A percentile compares a stretch with the other conserved stretches of the same genome.
phyloP scores from a whole-genome alignment of 805 yeast species.

The Saccharomycopsis capsularis region DNA sequence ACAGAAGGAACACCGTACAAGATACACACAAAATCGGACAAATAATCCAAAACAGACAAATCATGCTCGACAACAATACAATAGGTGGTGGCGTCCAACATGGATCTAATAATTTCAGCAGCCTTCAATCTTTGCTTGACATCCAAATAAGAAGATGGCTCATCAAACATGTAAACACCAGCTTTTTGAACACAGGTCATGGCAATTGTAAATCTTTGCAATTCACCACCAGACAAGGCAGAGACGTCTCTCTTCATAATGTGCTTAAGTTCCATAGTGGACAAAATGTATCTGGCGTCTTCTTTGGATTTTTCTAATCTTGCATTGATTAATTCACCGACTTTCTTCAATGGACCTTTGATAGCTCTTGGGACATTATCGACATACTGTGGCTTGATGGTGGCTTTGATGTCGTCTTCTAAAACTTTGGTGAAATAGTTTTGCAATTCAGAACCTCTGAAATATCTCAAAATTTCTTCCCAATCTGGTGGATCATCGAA shows the following conservation, averaged over 20 bases:
- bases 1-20: slow-evolving; percentile 97
- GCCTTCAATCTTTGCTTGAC: slow-evolving; percentile 98
- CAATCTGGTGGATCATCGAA: slow-evolving; percentile 97
- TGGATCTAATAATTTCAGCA: slow-evolving; percentile 85
- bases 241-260: slow-evolving; percentile 82
- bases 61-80: slow-evolving; percentile 99
- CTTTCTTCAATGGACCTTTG: slow-evolving; percentile 81
- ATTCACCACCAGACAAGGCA: slow-evolving; percentile 95
- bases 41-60: slow-evolving; percentile 91
- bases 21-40: slow-evolving; percentile 95
- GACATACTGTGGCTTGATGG: slow-evolving; percentile 97
- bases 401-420: slow-evolving; percentile 93
- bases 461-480: slow-evolving; percentile 84
- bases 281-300: slow-evolving; percentile 56
- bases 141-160: slow-evolving; percentile 96
- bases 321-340: slow-evolving; percentile 73
- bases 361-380: slow-evolving; percentile 96
- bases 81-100: slow-evolving; percentile 68
- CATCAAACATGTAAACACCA: slow-evolving; percentile 98
- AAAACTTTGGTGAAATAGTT: slow-evolving; percentile 90
- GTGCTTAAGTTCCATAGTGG: slow-evolving; percentile 64
- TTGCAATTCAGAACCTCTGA: slow-evolving; percentile 96
- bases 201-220: slow-evolving; percentile 96
- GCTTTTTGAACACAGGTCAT: slow-evolving; percentile 95
- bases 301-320: slow-evolving; percentile 64